These are phyloP conservation scores for Yamadazyma triangularis DNA, from an alignment of 1,139 yeast genomes.

Conservation along the genomic window DNA sequence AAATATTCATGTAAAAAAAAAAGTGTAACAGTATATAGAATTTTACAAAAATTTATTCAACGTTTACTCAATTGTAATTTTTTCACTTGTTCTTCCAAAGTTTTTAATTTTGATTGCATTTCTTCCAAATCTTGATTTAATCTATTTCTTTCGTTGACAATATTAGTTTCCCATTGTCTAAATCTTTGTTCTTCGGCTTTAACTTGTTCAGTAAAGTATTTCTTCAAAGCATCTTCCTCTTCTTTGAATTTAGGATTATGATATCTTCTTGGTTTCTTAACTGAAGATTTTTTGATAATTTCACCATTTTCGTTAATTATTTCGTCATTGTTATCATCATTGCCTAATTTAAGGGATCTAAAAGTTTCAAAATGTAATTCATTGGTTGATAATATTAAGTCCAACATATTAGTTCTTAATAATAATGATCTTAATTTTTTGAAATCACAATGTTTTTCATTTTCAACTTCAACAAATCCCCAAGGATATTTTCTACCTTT, in stretches of 20 bases:
- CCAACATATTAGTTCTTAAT: conserved; percentile 91
- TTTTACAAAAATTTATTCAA: conserved; percentile 1
- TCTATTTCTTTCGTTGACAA: conserved; percentile 90
- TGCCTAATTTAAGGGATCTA: conserved; percentile 77
- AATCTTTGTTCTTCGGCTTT: conserved; percentile 95
- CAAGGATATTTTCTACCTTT: conserved; percentile 94
- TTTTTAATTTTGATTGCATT: conserved; percentile 69
- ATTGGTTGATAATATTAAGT: conserved; percentile 81
- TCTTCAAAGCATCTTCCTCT: conserved; percentile 91
- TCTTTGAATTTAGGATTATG: conserved; percentile 93
- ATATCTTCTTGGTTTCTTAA: conserved; percentile 47
- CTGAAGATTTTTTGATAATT: conserved; percentile 25
- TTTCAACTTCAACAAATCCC: conserved; percentile 97
- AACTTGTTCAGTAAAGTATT: conserved; percentile 96
- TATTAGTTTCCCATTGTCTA: conserved; percentile 97
- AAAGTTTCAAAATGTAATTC: conserved; percentile 89
- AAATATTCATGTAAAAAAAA: too few relatives aligned
- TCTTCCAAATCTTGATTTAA: conserved; percentile 91
- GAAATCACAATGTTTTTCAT: conserved; percentile 93
- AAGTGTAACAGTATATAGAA: too few relatives aligned
- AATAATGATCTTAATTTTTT: conserved; percentile 83
- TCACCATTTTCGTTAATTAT: conserved; percentile 36
- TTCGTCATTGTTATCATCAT: conserved; percentile 38
- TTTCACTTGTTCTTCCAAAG: conserved; percentile 70
- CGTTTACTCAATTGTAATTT: conserved; percentile 47